These are phyloP conservation scores for Diaporthe velutina DNA, from an alignment of 2,329 filamentous ascomycete species.

Conservation along the genomic window DNA sequence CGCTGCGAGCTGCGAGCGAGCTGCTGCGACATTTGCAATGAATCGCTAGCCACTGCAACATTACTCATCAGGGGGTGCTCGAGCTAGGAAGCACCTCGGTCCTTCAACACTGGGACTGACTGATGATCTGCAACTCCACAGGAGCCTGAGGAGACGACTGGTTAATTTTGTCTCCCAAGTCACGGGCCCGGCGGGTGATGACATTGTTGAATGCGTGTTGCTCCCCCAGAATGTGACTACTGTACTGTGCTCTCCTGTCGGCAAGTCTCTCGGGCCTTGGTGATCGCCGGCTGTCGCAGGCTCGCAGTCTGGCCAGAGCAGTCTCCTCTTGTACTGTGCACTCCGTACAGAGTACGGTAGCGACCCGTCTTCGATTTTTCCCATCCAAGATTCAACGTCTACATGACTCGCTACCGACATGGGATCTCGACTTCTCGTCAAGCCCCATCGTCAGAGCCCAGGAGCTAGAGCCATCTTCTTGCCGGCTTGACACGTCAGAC, in stretches of 20 bases:
- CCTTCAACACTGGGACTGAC: constrained; percentile 25
- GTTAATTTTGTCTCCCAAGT: not conserved
- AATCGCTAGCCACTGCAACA: constrained; percentile 27
- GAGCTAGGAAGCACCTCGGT: constrained; percentile 31
- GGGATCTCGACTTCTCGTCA: constrained; percentile 1
- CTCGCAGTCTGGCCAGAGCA: not conserved
- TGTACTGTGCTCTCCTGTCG: not conserved
- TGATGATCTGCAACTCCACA: constrained; percentile 33
- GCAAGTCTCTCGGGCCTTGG: constrained; percentile 8
- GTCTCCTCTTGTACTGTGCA: not conserved
- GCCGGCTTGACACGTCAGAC: constrained; percentile 26
- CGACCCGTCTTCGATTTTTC: not conserved
- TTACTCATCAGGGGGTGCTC: constrained; percentile 26
- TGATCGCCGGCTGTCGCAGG: constrained; percentile 10
- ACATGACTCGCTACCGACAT: constrained; percentile 28
- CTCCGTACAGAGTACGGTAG: not conserved
- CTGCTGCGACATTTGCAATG: constrained; percentile 28
- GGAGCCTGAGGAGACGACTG: constrained; percentile 18
- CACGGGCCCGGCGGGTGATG: constrained; percentile 3
- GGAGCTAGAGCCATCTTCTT: not conserved
- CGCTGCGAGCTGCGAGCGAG: not conserved
- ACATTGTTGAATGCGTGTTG: constrained; percentile 5
- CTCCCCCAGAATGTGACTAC: not conserved
- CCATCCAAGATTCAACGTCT: constrained; percentile 15
- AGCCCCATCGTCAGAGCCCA: constrained; percentile 9